phyloP scores from a whole-genome alignment of 1,284 basidiomycete species.

The Apiotrichum laibachii region DNA sequence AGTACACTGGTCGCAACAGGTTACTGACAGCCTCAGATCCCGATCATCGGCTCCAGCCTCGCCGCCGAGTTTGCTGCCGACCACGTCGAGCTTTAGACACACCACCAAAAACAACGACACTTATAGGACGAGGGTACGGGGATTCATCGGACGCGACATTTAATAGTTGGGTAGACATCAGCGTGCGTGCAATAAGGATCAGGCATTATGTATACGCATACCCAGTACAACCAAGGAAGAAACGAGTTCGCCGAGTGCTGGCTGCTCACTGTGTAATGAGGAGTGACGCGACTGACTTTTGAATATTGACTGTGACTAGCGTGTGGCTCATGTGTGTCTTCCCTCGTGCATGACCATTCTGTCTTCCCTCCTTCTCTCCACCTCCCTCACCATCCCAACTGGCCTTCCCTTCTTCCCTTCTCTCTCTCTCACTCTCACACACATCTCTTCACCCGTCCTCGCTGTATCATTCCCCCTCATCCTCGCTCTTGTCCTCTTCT shows the following conservation, averaged over 20 bases:
- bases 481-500: too few relatives aligned
- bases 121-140: neutral
- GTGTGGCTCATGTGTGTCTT: neutral
- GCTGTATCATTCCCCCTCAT: too few relatives aligned
- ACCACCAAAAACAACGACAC: neutral
- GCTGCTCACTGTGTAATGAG: neutral
- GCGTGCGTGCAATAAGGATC: neutral
- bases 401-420: neutral
- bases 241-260: too few relatives aligned
- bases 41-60: neutral
- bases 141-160: too few relatives aligned
- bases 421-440: slow-evolving; percentile 1
- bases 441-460: neutral
- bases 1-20: neutral
- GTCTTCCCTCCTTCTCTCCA: neutral
- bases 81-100: too few relatives aligned
- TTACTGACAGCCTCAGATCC: neutral
- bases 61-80: too few relatives aligned
- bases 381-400: neutral
- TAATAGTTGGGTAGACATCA: slow-evolving; percentile 1
- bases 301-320: neutral
- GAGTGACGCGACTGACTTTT: slow-evolving; percentile 1
- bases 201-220: slow-evolving; percentile 10
- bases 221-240: neutral
- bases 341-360: neutral